Evolutionary conservation across 306 rosid species (phyloP).

Genomic region (barrel medic (Medicago truncatula)): MtrunA17r5.0-ANR NC_053044.1:53816501-53817000

Average conservation of each 20-base stretch:
- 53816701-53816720: conserved; percentile 27
- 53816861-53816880: conserved; percentile 17
- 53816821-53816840: conserved; percentile 5
- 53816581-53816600: conserved; percentile 53
- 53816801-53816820: conserved; percentile 10
- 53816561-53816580: conserved; percentile 62
- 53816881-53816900: neutral
- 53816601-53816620: conserved; percentile 35
- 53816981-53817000: too few species aligned
- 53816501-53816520: neutral
- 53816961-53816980: neutral
- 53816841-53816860: neutral
- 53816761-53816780: conserved; percentile 32
- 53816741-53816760: conserved; percentile 56
- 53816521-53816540: neutral
- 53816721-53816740: conserved; percentile 1
- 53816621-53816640: conserved; percentile 2
- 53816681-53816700: conserved; percentile 54
- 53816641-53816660: conserved; percentile 5
- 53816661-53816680: conserved; percentile 37
- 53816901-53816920: neutral
- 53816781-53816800: conserved; percentile 16
- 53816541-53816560: conserved; percentile 48
- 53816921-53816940: neutral
- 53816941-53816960: too few species aligned